phyloP scores from a whole-genome alignment of 2,329 filamentous ascomycete genomes.

The Verticillium nubilum region DNA sequence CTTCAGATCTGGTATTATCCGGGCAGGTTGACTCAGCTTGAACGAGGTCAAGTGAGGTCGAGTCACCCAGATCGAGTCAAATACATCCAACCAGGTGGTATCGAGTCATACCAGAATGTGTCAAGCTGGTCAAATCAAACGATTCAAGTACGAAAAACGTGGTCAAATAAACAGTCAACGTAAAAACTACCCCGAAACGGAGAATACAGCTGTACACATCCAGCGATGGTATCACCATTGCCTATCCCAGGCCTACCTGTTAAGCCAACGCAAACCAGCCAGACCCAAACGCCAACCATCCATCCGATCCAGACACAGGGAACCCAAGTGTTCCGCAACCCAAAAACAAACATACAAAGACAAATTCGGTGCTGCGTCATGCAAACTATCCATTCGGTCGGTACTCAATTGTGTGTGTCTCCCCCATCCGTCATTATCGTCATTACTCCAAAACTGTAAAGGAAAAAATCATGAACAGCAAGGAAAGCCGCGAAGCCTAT shows the following conservation, averaged over 20 bases:
- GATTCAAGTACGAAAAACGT: background rate
- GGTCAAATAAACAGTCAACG: background rate
- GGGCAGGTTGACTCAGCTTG: too few species aligned
- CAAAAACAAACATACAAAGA: background rate
- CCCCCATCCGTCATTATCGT: conserved; percentile 1
- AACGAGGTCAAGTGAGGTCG: too few species aligned
- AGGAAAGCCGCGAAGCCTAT: conserved; percentile 1
- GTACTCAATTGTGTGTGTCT: background rate
- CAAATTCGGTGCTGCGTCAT: background rate
- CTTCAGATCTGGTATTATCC: background rate
- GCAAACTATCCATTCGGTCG: background rate
- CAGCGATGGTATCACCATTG: background rate
- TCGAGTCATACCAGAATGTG: background rate
- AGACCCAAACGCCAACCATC: background rate
- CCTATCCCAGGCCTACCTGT: background rate
- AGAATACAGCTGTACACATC: background rate
- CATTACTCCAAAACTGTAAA: background rate
- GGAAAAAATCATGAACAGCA: background rate
- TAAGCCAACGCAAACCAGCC: conserved; percentile 3
- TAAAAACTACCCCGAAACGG: background rate
- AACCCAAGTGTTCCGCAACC: background rate
- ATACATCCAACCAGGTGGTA: too few species aligned
- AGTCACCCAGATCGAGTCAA: too few species aligned
- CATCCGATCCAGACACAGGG: background rate
- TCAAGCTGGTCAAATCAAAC: background rate